Conservation (phyloP, 108 stramenopile species). For the Nitzschia sp. region DNA sequence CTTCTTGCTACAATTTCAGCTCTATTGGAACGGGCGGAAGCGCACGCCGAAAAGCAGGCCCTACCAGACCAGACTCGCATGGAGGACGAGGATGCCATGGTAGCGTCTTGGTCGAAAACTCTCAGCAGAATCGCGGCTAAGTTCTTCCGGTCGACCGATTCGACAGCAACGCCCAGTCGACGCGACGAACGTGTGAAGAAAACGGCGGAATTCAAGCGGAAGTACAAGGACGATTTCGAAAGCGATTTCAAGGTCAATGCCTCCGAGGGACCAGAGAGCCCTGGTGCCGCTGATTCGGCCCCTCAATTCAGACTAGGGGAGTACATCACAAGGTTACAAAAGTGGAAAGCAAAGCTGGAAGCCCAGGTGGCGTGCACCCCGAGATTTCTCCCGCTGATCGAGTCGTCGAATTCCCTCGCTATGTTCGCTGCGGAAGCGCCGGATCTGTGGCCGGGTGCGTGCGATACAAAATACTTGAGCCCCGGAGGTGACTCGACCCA, state of each 20-base stretch:
- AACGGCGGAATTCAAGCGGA: slow-evolving; percentile 68
- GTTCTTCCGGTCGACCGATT: slow-evolving; percentile 58
- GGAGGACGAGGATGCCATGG: slow-evolving; percentile 51
- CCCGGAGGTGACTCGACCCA: slow-evolving; percentile 30
- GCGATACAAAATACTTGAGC: slow-evolving; percentile 42
- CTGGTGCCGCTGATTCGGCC: background rate
- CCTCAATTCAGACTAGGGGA: slow-evolving; percentile 52
- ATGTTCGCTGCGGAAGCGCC: slow-evolving; percentile 65
- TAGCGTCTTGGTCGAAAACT: slow-evolving; percentile 62
- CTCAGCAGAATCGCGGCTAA: slow-evolving; percentile 69
- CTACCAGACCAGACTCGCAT: slow-evolving; percentile 28
- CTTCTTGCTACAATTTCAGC: slow-evolving; percentile 83
- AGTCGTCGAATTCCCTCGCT: slow-evolving; percentile 70
- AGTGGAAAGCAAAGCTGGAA: slow-evolving; percentile 77
- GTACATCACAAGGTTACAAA: slow-evolving; percentile 55
- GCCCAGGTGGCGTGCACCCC: slow-evolving; percentile 64
- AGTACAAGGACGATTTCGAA: slow-evolving; percentile 68
- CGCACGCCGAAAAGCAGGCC: slow-evolving; percentile 45
- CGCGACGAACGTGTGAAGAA: slow-evolving; percentile 66
- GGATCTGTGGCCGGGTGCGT: slow-evolving; percentile 82
- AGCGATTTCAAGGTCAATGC: slow-evolving; percentile 56
- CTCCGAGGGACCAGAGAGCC: slow-evolving; percentile 9
- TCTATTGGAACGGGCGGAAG: slow-evolving; percentile 67
- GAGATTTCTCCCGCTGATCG: slow-evolving; percentile 49
- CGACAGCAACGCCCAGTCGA: slow-evolving; percentile 30